phyloP scores from a whole-genome alignment of 768 basidiomycete genomes.

The Leccinum incarnatum region DNA sequence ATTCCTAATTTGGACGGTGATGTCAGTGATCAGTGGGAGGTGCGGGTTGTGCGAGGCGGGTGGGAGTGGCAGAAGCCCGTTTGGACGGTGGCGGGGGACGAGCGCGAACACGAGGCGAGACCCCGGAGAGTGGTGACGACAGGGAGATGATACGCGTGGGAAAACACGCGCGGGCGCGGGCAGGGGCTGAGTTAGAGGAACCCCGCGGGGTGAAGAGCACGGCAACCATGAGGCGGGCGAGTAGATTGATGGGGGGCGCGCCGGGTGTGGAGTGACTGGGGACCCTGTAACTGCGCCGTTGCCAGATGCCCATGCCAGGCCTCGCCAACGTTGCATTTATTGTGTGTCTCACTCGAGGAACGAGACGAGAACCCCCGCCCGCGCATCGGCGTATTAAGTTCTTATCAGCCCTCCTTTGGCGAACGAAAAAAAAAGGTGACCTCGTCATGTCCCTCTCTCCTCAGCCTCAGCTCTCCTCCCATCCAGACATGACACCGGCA shows the following conservation, averaged over 20 bases:
- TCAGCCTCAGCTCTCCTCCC: slow-evolving; percentile 4
- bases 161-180: slow-evolving; percentile 13
- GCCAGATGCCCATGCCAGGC: slow-evolving; percentile 20
- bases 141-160: slow-evolving; percentile 8
- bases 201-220: slow-evolving; percentile 4
- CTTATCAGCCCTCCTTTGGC: neutral
- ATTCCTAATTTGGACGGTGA: neutral
- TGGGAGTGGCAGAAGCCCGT: slow-evolving; percentile 2
- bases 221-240: slow-evolving; percentile 22
- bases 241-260: neutral
- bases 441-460: slow-evolving; percentile 20
- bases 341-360: neutral
- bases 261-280: slow-evolving; percentile 17
- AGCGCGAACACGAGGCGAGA: slow-evolving; percentile 34
- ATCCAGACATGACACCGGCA: slow-evolving; percentile 11
- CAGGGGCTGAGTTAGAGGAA: neutral
- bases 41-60: slow-evolving; percentile 11
- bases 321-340: slow-evolving; percentile 29
- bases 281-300: slow-evolving; percentile 16
- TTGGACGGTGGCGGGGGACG: neutral
- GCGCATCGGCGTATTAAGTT: neutral
- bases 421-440: neutral
- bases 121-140: slow-evolving; percentile 20
- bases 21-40: slow-evolving; percentile 17
- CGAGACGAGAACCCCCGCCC: neutral